Evolutionary conservation across 352 stramenopile species (phyloP), one percentile per base, ranked within the genome.

Genomic region (Stramenopiles sp.): DNA sequence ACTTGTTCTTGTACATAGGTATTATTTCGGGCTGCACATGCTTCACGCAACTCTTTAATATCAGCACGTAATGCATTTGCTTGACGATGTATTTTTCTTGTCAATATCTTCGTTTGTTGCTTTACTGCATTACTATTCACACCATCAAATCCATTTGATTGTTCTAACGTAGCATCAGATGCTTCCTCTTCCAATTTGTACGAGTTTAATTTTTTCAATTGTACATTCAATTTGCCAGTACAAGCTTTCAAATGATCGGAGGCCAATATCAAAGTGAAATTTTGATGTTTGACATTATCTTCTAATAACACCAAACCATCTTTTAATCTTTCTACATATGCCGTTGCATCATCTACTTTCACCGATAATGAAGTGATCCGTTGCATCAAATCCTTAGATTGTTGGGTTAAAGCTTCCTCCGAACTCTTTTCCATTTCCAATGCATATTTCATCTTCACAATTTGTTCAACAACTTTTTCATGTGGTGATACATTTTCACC

Each of bases 281-380:
- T 76, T 4, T 76, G 65, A 76, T 76, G 65, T 13, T 76, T 76
- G 13, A 76, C 65, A 76, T 76, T 76, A 76, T 76, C 65, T 76
- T 76, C 65, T 4, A 76, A 4, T 76, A 76, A 13, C 4, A 76
- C 65, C 13, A 76, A 4, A 76, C 65, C 65, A 13, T 76, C 65
- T 76, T 76, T 76, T 13, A 76, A 13, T 13, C 13, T 4, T 76
- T 76, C 65, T 13, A 76, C 65, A 13, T 76, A 76, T 13, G 65
- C 65, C 65, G 65, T 76, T 4, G 65, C 65, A 13, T 76, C 65
- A 13, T 76, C 65, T 13, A 76, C 65, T 76, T 76, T 76, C 65
- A 13, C 13, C 4, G 65, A 76, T 76, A 76, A 76, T 13, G 4
- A 4, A 13, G 65, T 13, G 13, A 76, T 13, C 38, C 38, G 53